A percentile compares a stretch with the other conserved stretches of the same genome.
Conservation (phyloP, 495 filamentous ascomycete species). For the Rostrohypoxylon terebratum region DNA sequence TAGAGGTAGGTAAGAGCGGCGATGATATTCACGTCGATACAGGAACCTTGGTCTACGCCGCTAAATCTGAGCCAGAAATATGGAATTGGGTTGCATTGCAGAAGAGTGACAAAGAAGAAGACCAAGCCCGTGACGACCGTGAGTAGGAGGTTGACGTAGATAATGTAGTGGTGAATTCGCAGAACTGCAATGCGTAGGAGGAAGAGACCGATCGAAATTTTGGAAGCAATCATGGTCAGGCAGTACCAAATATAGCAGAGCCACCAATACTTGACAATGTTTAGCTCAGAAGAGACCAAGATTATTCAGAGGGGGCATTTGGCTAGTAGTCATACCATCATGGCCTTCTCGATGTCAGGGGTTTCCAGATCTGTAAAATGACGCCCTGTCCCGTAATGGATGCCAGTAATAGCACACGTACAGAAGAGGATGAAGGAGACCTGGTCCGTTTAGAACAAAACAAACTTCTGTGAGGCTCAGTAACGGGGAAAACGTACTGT, state of each 20-base stretch:
- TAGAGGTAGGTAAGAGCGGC: slow-evolving; percentile 5
- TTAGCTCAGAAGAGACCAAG: neutral
- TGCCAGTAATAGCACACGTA: slow-evolving; percentile 1
- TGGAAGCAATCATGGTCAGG: slow-evolving; percentile 3
- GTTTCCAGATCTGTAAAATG: slow-evolving; percentile 2
- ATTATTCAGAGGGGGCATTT: neutral
- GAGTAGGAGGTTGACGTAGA: slow-evolving; percentile 1
- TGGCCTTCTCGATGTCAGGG: neutral
- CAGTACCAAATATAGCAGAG: slow-evolving; percentile 6
- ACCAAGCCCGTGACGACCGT: neutral
- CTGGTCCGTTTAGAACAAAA: neutral
- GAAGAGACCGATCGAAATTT: slow-evolving; percentile 3
- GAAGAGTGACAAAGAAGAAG: slow-evolving; percentile 7
- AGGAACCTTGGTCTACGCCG: neutral
- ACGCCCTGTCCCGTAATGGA: slow-evolving; percentile 8
- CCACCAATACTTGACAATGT: neutral
- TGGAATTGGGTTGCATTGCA: neutral
- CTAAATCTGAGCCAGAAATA: slow-evolving; percentile 7
- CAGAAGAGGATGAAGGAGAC: slow-evolving; percentile 9
- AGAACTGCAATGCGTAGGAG: slow-evolving; percentile 5
- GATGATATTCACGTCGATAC: slow-evolving; percentile 1
- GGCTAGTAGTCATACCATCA: neutral
- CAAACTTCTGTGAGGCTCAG: neutral
- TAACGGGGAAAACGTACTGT: neutral
- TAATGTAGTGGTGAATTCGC: slow-evolving; percentile 11